Evolutionary conservation across 306 rosid species (phyloP).

Genomic region (Prunus campanulata): DNA sequence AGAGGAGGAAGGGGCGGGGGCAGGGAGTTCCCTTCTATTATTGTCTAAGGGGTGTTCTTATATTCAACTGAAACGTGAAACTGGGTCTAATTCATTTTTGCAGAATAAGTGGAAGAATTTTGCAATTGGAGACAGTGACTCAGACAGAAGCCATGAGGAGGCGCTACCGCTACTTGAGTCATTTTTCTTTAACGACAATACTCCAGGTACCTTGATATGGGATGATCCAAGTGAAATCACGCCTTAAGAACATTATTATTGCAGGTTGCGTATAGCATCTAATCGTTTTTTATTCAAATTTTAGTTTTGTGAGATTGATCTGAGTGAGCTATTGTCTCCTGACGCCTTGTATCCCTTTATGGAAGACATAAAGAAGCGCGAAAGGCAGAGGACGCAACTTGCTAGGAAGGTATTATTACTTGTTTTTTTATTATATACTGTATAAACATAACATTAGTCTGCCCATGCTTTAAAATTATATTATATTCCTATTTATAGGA

Average conservation of each 20-base stretch:
- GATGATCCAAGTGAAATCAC: neutral
- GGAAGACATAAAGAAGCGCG: constrained; percentile 91
- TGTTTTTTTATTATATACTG: neutral
- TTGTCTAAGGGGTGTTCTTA: neutral
- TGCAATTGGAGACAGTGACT: constrained; percentile 76
- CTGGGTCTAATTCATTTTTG: constrained; percentile 13
- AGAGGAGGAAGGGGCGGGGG: neutral
- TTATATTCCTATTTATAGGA: constrained; percentile 50
- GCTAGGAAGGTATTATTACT: constrained; percentile 63
- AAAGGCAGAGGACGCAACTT: constrained; percentile 74
- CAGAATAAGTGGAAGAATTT: constrained; percentile 82
- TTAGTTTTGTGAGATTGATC: constrained; percentile 93
- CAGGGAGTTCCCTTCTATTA: neutral
- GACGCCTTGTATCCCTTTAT: constrained; percentile 71
- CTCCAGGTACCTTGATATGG: constrained; percentile 56
- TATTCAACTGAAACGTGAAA: neutral
- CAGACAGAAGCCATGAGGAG: constrained; percentile 89
- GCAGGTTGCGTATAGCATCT: constrained; percentile 18
- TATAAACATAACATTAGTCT: constrained; percentile 10
- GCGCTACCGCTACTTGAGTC: constrained; percentile 83
- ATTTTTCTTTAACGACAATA: constrained; percentile 81
- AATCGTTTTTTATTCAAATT: constrained; percentile 28
- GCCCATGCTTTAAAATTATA: constrained; percentile 16
- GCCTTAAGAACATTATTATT: neutral
- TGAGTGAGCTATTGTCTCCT: constrained; percentile 64